Base-by-base conservation (phyloP, 495 filamentous ascomycete genomes). In the Daldinia loculata region DNA sequence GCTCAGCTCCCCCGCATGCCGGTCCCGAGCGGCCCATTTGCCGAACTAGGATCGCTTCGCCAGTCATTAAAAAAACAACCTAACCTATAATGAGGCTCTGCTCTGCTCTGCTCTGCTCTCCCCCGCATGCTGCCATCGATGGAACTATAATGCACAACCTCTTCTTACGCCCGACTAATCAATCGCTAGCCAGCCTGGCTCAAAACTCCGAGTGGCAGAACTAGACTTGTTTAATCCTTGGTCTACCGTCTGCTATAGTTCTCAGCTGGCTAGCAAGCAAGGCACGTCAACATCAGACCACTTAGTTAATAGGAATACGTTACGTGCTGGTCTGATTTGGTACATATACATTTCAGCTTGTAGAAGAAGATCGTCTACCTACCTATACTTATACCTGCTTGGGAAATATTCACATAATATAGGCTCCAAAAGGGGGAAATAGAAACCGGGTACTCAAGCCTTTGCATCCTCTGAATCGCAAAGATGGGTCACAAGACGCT, bases 401-500 rank as follows among this genome's bases (percentile, higher is more conserved):
- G 2, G 24, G 36, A 48, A 22, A n/a, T 34, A 50, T 36, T 27
- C 56, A 22, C 29, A 30, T 38, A 24, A 27, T 36, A 26, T 27
- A 59, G 43, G 17, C 19, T 48, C 4, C 4, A 24, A 11, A 22
- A 1, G n/a, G n/a, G 7, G 30, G 17, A 29, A 27, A 27, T 26
- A 57, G 43, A 34, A 29, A 27, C 24, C 56, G 12, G n/a, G 14
- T 22, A 19, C 22, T 32, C 38, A 11, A 17, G 24, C 7, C 12
- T 30, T 30, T 1, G 6, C 14, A 17, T 19, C 45, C 27, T 22
- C 32, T 19, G 6, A 67, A 12, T 27, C 36, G 36, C 39, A n/a
- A 72, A 68, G 27, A 68, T 63, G 57, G 38, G 56, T 12, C 58
- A 17, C 4, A 56, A 64, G 29, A 74, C 62, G 53, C 62, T 75